A percentile compares a stretch with the other conserved stretches of the same genome.
Conservation (phyloP, 805 yeast species). For the Diddensiella transvaalensis region DNA sequence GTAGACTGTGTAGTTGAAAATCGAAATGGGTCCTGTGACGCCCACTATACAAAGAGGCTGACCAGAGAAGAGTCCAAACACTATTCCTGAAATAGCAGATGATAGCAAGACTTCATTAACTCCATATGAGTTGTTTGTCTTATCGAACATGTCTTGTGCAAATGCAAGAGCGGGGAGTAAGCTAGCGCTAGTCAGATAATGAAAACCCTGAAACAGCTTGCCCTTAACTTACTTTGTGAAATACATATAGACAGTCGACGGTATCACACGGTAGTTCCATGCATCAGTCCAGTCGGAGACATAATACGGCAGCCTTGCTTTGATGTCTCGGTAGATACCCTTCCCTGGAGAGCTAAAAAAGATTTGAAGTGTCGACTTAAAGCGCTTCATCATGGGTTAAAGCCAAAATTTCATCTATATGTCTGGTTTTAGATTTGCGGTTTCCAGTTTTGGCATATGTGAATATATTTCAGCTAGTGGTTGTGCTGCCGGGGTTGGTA, state of each 20-base stretch:
- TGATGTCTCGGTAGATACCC: constrained; percentile 55
- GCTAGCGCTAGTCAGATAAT: too few relatives aligned
- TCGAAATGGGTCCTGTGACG: constrained; percentile 92
- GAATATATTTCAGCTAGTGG: too few relatives aligned
- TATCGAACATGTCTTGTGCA: constrained; percentile 95
- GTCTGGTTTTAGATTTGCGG: too few relatives aligned
- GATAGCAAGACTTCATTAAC: constrained; percentile 83
- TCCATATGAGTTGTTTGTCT: constrained; percentile 82
- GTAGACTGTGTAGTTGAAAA: constrained; percentile 87
- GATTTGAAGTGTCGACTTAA: neutral
- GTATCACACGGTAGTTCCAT: constrained; percentile 79
- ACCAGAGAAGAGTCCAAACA: constrained; percentile 81
- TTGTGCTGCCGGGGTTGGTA: too few relatives aligned
- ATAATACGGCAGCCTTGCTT: constrained; percentile 60
- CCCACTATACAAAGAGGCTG: constrained; percentile 96
- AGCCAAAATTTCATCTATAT: too few relatives aligned
- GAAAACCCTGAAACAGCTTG: neutral
- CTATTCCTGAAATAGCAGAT: constrained; percentile 83
- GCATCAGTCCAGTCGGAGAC: constrained; percentile 79
- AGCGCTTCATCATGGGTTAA: neutral
- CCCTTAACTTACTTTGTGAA: constrained; percentile 66
- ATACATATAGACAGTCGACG: constrained; percentile 76
- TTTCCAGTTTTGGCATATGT: too few relatives aligned
- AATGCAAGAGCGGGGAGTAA: constrained; percentile 90
- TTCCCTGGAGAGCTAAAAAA: constrained; percentile 33